Evolutionary conservation across 129 eudicot genomes (phyloP).

Genomic region (Glebionis coronaria): DNA sequence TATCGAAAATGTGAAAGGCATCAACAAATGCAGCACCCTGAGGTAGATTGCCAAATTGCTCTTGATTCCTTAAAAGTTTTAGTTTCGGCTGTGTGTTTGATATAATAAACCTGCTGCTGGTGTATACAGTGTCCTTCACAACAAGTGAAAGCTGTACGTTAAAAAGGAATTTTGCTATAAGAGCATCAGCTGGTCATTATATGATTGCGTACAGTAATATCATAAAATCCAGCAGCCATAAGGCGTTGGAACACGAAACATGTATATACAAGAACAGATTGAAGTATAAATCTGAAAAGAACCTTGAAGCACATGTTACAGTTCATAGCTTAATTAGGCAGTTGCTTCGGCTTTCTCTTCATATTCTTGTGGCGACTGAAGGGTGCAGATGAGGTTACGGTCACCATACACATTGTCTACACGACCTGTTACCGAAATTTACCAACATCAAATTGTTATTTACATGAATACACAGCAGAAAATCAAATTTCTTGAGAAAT

Average conservation of each 20-base stretch:
- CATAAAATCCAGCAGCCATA: slow-evolving; percentile 35
- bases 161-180: slow-evolving; percentile 32
- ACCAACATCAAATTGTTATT: too few species aligned
- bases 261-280: slow-evolving; percentile 42
- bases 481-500: background rate
- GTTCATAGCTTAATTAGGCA: slow-evolving; percentile 47
- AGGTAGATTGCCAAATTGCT: background rate
- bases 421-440: slow-evolving; percentile 50
- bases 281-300: slow-evolving; percentile 20
- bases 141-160: slow-evolving; percentile 28
- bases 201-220: slow-evolving; percentile 25
- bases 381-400: slow-evolving; percentile 91
- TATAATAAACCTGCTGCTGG: background rate
- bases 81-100: background rate
- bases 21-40: slow-evolving; percentile 4
- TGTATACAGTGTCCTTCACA: slow-evolving; percentile 17
- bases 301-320: slow-evolving; percentile 14
- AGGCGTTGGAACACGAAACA: slow-evolving; percentile 29
- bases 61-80: background rate
- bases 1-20: background rate
- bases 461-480: background rate
- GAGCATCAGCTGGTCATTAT: slow-evolving; percentile 36
- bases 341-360: slow-evolving; percentile 83
- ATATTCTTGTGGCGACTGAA: slow-evolving; percentile 65
- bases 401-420: slow-evolving; percentile 98